Evolutionary conservation across 2,329 filamentous ascomycete species (phyloP), one percentile per base, ranked within the genome.

Genomic region (Sporothrix curviconia): DNA sequence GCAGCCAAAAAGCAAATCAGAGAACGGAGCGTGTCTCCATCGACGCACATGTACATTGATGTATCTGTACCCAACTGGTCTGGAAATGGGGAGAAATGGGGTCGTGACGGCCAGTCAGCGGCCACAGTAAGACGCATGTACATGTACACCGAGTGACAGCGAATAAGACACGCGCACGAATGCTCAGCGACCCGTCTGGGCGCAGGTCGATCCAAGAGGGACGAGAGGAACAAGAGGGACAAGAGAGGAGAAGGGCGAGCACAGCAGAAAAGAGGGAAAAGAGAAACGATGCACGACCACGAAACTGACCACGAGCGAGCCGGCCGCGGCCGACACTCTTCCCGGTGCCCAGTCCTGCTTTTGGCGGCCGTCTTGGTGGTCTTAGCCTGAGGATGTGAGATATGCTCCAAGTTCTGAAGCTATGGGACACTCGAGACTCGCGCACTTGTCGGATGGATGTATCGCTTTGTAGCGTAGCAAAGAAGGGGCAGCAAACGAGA

Each of bases 51-150:
- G 37, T 37, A 40, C 46, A 56, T 56, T n/a, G n/a, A 57, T 57
- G 55, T 57, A 37, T 57, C 32, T 53, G 55, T 57, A 57, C 55
- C 55, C 55, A 57, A 57, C 40, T 34, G 30, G 39, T 15, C 15
- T 42, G 12, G 14, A 36, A 22, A 15, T 50, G 9, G 30, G 40
- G 37, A 19, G n/a, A 22, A 22, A 22, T 43, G 40, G 24, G 34
- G 32, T 22, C 25, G 49, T 39, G 49, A 39, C 19, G 22, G 37
- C 49, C 49, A 39, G 34, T 19, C n/a, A n/a, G n/a, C n/a, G n/a
- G n/a, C n/a, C n/a, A n/a, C n/a, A n/a, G 11, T 14, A 28, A n/a
- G 7, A 12, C 15, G 12, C 40, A 22, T 30, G 28, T 5, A 32
- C 6, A 11, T 11, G 28, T 5, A 5, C 28, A 11, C 5, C 28